These are phyloP conservation scores for Chenopodium suecicum DNA, from an alignment of 148 eudicot genomes.

Conservation along the genomic window DNA sequence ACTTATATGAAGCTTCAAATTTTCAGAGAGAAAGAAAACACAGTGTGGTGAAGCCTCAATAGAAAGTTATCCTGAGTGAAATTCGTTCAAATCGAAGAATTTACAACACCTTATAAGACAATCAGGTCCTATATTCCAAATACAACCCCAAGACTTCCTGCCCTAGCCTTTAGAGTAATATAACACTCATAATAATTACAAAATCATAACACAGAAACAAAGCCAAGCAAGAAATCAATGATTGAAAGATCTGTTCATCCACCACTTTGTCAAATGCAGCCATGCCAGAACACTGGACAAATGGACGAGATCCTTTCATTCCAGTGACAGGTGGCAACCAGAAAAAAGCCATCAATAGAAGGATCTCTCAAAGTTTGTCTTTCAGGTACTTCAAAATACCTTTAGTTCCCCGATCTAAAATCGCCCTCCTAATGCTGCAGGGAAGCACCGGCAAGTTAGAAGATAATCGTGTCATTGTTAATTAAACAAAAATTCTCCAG, in stretches of 20 bases:
- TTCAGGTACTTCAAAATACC: slow-evolving; percentile 68
- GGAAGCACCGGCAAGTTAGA: slow-evolving; percentile 14
- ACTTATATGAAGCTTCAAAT: too few species aligned
- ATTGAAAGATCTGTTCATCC: background rate
- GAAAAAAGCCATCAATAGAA: background rate
- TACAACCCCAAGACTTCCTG: background rate
- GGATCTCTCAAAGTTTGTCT: slow-evolving; percentile 49
- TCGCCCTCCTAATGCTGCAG: slow-evolving; percentile 87
- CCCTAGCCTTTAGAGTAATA: background rate
- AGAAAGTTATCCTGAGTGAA: too few species aligned
- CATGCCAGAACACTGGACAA: background rate
- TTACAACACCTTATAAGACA: background rate
- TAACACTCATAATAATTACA: background rate
- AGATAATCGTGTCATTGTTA: background rate
- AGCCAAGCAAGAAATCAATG: background rate
- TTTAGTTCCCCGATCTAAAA: slow-evolving; percentile 92
- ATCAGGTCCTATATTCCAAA: background rate
- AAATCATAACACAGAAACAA: background rate
- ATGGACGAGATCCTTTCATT: background rate
- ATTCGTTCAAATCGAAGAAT: too few species aligned
- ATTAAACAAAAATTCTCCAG: background rate
- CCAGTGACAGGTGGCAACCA: background rate
- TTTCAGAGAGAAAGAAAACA: too few species aligned
- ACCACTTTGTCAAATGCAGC: background rate
- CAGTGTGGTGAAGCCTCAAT: too few species aligned